Evolutionary conservation across 805 yeast species (phyloP), one percentile per base, ranked within the genome.

Genomic region (Candida mattraensis): DNA sequence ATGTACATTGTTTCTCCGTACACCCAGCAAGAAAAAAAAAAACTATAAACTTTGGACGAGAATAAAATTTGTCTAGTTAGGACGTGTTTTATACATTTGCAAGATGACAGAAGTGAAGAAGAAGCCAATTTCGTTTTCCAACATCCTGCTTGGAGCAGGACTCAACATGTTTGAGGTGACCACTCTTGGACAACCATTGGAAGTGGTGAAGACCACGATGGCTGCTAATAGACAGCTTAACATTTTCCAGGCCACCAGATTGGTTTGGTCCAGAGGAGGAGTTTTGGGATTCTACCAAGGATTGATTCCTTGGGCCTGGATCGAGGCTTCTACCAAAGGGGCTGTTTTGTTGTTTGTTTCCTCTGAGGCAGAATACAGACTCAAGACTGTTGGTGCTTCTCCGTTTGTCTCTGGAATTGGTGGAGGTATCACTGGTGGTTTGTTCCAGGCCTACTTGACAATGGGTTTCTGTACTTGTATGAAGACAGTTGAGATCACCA

Each of bases 301-400:
- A 20, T 72, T 93, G 58, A 89, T 91, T 47, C 99, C 99, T 30
- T 93, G 99, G 99, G 99, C 98, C 5, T 89, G 98, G 97, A 85
- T 93, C 51, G 99, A 91, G 65, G 99, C 96, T 7, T 85, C 96
- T n/a, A 93, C 99, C 23, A 93, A 93, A 63, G 99, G 99, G 61
- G 97, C 98, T 5, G 96, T 89, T 6, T 70, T 93, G 38, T 71
- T 93, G 50, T 93, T 93, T 54, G 96, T 88, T 21, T 83, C 95
- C 29, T 80, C 94, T 29, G 98, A 93, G 60, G 85, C 88, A 34
- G 98, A 93, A 64, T 87, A 86, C 62, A 75, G 74, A 31, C 78
- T 81, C 52, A 80, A 72, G 54, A 63, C 60, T 21, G 41, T 82
- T 14, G 94, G 95, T 33, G 71, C 76, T 42, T 74, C 70, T 39